Evolutionary conservation across 2,329 filamentous ascomycete genomes (phyloP).

Genomic region (Nemania bipapillata): DNA sequence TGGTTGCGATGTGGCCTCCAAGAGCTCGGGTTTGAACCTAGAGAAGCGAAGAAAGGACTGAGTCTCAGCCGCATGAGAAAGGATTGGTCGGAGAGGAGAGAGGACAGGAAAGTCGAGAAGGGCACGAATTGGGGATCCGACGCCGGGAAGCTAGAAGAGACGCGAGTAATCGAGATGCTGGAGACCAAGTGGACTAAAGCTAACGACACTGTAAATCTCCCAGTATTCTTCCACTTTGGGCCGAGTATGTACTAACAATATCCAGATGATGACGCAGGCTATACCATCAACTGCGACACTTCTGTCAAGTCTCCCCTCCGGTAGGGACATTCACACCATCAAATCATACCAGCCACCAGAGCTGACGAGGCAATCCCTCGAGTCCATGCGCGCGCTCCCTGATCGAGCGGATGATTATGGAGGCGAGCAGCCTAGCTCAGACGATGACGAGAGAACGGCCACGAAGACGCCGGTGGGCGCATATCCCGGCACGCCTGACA

Average conservation of each 20-base stretch:
- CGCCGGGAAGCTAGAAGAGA: slow-evolving; percentile 85
- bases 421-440: slow-evolving; percentile 56
- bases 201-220: slow-evolving; percentile 79
- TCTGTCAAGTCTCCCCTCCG: slow-evolving; percentile 83
- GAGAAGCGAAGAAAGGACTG: slow-evolving; percentile 63
- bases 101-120: slow-evolving; percentile 82
- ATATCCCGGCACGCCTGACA: slow-evolving; percentile 46
- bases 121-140: slow-evolving; percentile 80
- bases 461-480: slow-evolving; percentile 46
- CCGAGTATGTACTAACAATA: slow-evolving; percentile 7
- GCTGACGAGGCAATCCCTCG: slow-evolving; percentile 73
- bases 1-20: slow-evolving; percentile 83
- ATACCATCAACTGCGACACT: slow-evolving; percentile 78
- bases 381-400: slow-evolving; percentile 67
- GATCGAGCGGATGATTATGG: slow-evolving; percentile 59
- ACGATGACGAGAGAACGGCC: slow-evolving; percentile 53
- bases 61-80: slow-evolving; percentile 68
- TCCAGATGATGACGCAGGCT: slow-evolving; percentile 63
- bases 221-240: not conserved
- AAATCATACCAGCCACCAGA: slow-evolving; percentile 73
- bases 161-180: slow-evolving; percentile 84
- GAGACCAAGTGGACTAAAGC: slow-evolving; percentile 89
- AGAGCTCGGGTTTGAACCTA: slow-evolving; percentile 74
- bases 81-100: slow-evolving; percentile 76
- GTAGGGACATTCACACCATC: slow-evolving; percentile 82